Percentiles rank a stretch among this genome's conserved stretches.
These are phyloP conservation scores for Verticillium albo-atrum DNA, from an alignment of 2,329 filamentous ascomycete genomes.

Conservation along the genomic window DNA sequence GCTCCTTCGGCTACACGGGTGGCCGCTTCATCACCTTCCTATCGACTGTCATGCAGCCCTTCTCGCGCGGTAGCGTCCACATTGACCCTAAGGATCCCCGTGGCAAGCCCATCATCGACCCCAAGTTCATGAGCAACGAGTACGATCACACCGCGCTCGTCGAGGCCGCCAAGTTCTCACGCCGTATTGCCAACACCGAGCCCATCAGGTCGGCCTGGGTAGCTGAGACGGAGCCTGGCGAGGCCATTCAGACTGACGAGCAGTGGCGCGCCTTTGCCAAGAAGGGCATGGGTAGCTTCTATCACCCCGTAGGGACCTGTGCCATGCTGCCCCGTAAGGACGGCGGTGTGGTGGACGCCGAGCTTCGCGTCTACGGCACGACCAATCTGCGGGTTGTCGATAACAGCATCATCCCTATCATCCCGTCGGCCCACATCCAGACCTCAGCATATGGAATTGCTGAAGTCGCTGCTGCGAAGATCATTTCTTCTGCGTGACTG, in stretches of 20 bases:
- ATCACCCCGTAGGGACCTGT: slow-evolving; percentile 33
- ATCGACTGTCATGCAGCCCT: slow-evolving; percentile 12
- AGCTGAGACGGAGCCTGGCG: slow-evolving; percentile 7
- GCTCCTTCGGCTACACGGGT: slow-evolving; percentile 21
- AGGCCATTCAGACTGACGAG: slow-evolving; percentile 3
- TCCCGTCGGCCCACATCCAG: slow-evolving; percentile 37
- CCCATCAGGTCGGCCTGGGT: slow-evolving; percentile 6
- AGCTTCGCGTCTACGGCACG: slow-evolving; percentile 36
- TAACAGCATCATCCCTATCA: slow-evolving; percentile 37
- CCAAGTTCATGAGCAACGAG: slow-evolving; percentile 22
- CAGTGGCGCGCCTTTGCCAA: slow-evolving; percentile 5
- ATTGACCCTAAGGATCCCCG: slow-evolving; percentile 22
- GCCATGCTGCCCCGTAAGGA: slow-evolving; percentile 33
- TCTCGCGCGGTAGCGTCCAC: slow-evolving; percentile 17
- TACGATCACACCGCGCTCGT: slow-evolving; percentile 23
- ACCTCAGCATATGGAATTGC: slow-evolving; percentile 42
- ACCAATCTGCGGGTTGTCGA: slow-evolving; percentile 37
- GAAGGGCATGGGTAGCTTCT: slow-evolving; percentile 14
- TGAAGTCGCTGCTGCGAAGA: slow-evolving; percentile 27
- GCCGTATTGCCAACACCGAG: slow-evolving; percentile 9
- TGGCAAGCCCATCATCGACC: slow-evolving; percentile 20
- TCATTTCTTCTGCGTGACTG: slow-evolving; percentile 1
- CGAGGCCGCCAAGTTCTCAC: slow-evolving; percentile 18
- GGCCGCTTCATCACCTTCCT: slow-evolving; percentile 14
- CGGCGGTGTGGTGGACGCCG: slow-evolving; percentile 33